Evolutionary conservation across 108 stramenopile genomes (phyloP).

Genomic region (Mayamaea pseudoterrestris): DNA sequence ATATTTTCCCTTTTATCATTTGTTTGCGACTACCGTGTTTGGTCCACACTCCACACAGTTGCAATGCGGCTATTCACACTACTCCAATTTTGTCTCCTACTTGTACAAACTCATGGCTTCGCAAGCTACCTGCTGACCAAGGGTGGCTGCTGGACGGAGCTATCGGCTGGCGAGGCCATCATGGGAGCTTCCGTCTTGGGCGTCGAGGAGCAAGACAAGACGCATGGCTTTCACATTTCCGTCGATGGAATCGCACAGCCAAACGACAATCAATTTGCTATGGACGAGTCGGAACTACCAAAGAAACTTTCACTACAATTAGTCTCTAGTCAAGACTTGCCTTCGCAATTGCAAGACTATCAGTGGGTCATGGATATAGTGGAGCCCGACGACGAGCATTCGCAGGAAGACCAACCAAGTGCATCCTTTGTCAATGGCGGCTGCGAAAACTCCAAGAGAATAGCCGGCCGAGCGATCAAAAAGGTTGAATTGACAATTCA

Average conservation of each 20-base stretch:
- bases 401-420: not conserved
- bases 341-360: slow-evolving; percentile 18
- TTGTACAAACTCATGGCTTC: too few species aligned
- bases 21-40: too few species aligned
- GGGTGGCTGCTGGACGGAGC: slow-evolving; percentile 18
- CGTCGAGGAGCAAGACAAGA: slow-evolving; percentile 26
- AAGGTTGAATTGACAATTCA: slow-evolving; percentile 22
- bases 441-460: slow-evolving; percentile 21
- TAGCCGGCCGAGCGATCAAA: slow-evolving; percentile 13
- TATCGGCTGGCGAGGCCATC: slow-evolving; percentile 48
- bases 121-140: slow-evolving; percentile 6
- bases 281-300: not conserved
- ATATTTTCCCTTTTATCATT: too few species aligned
- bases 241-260: slow-evolving; percentile 10
- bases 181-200: slow-evolving; percentile 46
- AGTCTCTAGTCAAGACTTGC: slow-evolving; percentile 23
- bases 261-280: slow-evolving; percentile 9
- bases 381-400: slow-evolving; percentile 10
- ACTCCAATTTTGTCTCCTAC: too few species aligned
- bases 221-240: slow-evolving; percentile 29
- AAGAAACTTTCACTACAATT: slow-evolving; percentile 16
- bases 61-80: too few species aligned
- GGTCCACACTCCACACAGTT: too few species aligned
- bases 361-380: slow-evolving; percentile 47
- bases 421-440: slow-evolving; percentile 21